phyloP scores from a whole-genome alignment of 2,329 filamentous ascomycete species.

The Pestalotiopsis sp. region DNA sequence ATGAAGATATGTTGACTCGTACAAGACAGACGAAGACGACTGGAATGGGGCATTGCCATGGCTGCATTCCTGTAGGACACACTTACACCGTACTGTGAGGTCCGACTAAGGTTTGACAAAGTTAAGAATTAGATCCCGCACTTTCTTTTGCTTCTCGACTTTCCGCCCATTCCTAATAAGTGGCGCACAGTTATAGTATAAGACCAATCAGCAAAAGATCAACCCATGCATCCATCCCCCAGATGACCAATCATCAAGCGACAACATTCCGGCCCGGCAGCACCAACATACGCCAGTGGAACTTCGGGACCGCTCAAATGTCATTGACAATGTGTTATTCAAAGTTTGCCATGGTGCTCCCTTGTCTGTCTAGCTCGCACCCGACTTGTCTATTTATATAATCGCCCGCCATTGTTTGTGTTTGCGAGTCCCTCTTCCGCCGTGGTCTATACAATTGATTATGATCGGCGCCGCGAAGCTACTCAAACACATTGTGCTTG shows the following conservation, averaged over 20 bases:
- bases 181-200: slow-evolving; percentile 1
- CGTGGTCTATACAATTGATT: neutral
- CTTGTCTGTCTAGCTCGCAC: neutral
- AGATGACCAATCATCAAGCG: slow-evolving; percentile 3
- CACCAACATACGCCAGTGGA: neutral
- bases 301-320: neutral
- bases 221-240: neutral
- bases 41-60: neutral
- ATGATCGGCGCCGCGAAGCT: neutral
- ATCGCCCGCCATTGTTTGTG: neutral
- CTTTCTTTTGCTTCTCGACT: neutral
- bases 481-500: neutral
- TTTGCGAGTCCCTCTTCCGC: neutral
- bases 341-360: neutral
- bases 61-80: neutral
- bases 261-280: slow-evolving; percentile 9
- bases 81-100: neutral
- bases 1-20: neutral
- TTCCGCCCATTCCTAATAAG: neutral
- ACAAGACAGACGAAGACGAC: neutral
- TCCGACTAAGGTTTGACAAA: slow-evolving; percentile 4
- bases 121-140: neutral
- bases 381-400: neutral
- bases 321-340: neutral
- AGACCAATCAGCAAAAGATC: slow-evolving; percentile 6